Evolutionary conservation across 495 filamentous ascomycete genomes (phyloP), one percentile per base, ranked within the genome.

Genomic region (Xylaria palmicola): DNA sequence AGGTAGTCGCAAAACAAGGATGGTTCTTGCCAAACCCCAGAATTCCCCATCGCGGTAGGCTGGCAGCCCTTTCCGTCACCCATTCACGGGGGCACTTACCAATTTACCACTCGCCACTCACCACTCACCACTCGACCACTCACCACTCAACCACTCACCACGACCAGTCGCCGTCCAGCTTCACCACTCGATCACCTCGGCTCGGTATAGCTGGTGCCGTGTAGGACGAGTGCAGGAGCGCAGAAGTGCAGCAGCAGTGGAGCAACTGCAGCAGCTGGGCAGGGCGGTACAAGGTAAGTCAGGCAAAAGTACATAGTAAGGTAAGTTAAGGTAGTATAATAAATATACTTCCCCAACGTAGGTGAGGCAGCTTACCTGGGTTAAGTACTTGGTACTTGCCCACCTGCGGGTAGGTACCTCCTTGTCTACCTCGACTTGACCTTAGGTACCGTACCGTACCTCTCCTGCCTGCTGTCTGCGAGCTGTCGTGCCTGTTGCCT

Each of bases 1-100:
- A n/a, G n/a, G n/a, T n/a, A 52, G 57, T 60, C 39, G 44, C 19
- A 27, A 32, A 37, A 34, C 56, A 59, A 43, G 56, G 24, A 32
- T 41, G 27, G 6, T 36, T 32, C 13, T 22, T 43, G 45, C 24
- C 37, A 50, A n/a, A 60, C 37, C 57, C 57, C 47, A 44, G 36
- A 52, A 44, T 57, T 30, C 32, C 45, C 45, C 19, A 22, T 44
- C 3, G 41, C 13, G 17, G 41, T 40, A 15, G 6, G 17, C 12
- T 4, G 6, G 37, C 13, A 44, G 29, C 20, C 40, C 29, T n/a
- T 8, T n/a, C 26, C 45, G 10, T 29, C 45, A 47, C 43, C 36
- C 36, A 10, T 15, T 37, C 36, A 37, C 43, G n/a, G n/a, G n/a
- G n/a, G n/a, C 43, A 47, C 12, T 22, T n/a, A 40, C 37, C 37